Base-by-base conservation (phyloP, 2,329 filamentous ascomycete species). In the Paramyrothecium sp. region DNA sequence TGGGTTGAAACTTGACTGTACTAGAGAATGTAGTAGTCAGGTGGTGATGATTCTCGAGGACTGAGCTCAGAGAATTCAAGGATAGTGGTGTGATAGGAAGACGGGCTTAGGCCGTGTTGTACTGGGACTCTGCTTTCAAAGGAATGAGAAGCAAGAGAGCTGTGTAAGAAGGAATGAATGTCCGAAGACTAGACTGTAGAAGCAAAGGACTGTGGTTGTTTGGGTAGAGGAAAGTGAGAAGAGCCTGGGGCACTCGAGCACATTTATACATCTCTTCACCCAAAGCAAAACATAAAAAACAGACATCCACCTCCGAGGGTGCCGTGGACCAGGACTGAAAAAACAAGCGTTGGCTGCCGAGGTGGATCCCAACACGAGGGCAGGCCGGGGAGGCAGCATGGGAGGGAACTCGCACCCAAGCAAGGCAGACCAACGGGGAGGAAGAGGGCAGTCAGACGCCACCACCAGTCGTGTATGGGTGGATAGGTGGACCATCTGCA, bases 121-220 rank as follows among this genome's bases (percentile, higher is more conserved):
- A 12, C n/a, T 17, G n/a, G 38, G 13, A 63, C 61, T 64, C 55
- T 54, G 61, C 65, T 67, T 69, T 63, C 58, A 65, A 69, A 71
- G 63, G 68, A 70, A 68, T 68, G 68, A 67, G 64, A 70, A 69
- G 66, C 65, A 58, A 59, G 54, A 54, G 56, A 51, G 53, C 8
- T 51, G 60, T 63, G 54, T 4, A 58, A 54, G 50, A 69, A 68
- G 51, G 66, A 68, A 63, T 65, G 66, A 60, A 65, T 52, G 67
- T 69, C 67, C 67, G 63, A 67, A 61, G 67, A 69, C 67, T 54
- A 53, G 57, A 56, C 53, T 50, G 51, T 61, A 58, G 67, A 65
- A 59, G 26, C 54, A 65, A 66, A 65, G 56, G 61, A 67, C 55
- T 55, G 64, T 61, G 58, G 38, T 59, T 60, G 58, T 51, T 56